Base-by-base conservation (phyloP, 345 rosid species). In the Carallia pectinifolia region DNA sequence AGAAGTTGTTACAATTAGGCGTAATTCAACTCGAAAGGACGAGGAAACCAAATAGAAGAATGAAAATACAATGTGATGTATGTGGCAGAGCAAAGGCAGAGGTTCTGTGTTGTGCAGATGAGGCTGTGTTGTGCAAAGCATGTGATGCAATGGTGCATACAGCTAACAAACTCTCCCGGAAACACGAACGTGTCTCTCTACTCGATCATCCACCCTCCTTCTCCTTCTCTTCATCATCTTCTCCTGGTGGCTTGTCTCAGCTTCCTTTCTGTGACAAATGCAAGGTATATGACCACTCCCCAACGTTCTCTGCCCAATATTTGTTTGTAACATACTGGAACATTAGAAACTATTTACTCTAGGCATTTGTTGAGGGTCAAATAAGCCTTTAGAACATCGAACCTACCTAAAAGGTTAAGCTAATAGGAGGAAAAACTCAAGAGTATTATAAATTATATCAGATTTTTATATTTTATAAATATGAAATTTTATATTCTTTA, bases 41-140 rank as follows among this genome's bases (percentile, higher is more conserved):
- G 9, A 40, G 48, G 48, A 40, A 40, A 40, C 13, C 34, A 40
- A 71, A 39, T 33, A 55, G 40, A 2, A 65, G 48, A 58, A 63
- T 77, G 80, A 80, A 76, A 56, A 47, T 80, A 54, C 77, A 61
- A 27, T 72, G 77, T 55, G 83, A 75, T 27, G 80, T 56, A 5
- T 80, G 83, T 33, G 77, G 72, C 65, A 62, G 55, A 64, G 83
- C 61, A 53, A 79, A 80, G 65, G 83, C 74, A 55, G 77, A 65
- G 66, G 71, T 80, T 50, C 64, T 80, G 13, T 80, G 83, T 23
- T 80, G 77, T 55, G 83, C 75, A 16, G 83, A 76, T 53, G 80
- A 80, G 59, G 83, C 80, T 16, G 80, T 72, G 2, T 16, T 80
- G 6, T 76, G 77, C 40, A 29, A 56, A n/a, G 50, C 23, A 16